Base-by-base conservation (phyloP, 2,329 filamentous ascomycete species). In the Hypomyces rosellus region DNA sequence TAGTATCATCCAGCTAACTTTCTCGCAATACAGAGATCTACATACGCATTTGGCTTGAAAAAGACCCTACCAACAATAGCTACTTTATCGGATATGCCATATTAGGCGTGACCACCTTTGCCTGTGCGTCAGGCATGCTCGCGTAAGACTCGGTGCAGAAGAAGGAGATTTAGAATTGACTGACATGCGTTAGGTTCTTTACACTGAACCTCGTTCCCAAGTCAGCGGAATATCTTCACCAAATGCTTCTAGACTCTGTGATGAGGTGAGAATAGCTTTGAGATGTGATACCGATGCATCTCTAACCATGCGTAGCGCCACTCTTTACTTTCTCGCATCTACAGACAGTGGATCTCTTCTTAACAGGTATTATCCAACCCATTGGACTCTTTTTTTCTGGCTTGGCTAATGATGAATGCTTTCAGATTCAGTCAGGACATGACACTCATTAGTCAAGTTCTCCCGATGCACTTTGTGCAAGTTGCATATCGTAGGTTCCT, bases 371-470 rank as follows among this genome's bases (percentile, higher is more conserved):
- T 30, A 30, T 30, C 9, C 6, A 11, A 8, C 25, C 25, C 25
- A 30, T 30, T 6, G 8, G 25, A 11, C 25, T 5, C 6, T 30
- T 4, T 25, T 25, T 25, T 4, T 30, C 25, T 11, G 7, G 3
- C 5, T 20, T 13, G 7, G 20, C 22, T 33, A 45, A 14, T 11
- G 8, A 18, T 45, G 30, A 15, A n/a, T 14, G 30, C 18, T n/a
- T 45, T n/a, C 13, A 36, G 44, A 36, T 46, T 46, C 34, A 46
- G 44, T 46, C 44, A 46, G 20, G 44, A 46, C 20, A 46, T 46
- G 44, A 46, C 33, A 18, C 44, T 46, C 6, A 15, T 46, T 13
- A 22, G 15, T 20, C 33, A 46, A 20, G 33, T 18, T 12, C 30
- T 46, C 11, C 44, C 44, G 12, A 36, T 36, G 16, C 11, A n/a